Evolutionary conservation across 768 basidiomycete species (phyloP).

Genomic region (Boletus rubescentipes): DNA sequence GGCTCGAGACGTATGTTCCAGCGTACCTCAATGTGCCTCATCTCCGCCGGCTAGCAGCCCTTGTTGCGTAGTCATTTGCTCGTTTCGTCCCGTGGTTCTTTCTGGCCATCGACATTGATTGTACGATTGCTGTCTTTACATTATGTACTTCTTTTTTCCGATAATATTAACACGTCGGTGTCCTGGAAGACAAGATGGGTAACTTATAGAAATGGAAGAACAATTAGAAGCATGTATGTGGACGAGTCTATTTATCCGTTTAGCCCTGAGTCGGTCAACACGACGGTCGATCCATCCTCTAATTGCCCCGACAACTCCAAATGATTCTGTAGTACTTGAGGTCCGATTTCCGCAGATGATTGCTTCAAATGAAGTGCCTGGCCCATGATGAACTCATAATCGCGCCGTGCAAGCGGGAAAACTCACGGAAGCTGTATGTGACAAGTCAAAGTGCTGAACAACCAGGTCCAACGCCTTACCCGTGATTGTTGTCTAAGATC

Average conservation of each 20-base stretch:
- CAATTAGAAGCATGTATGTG: not conserved
- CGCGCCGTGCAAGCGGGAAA: not conserved
- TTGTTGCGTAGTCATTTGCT: constrained; percentile 61
- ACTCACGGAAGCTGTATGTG: constrained; percentile 15
- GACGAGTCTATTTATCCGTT: not conserved
- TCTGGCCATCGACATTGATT: constrained; percentile 1
- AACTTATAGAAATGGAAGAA: not conserved
- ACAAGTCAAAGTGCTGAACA: constrained; percentile 24
- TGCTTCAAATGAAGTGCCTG: constrained; percentile 46
- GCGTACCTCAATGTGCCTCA: constrained; percentile 90
- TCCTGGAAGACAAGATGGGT: not conserved
- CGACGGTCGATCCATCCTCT: constrained; percentile 47
- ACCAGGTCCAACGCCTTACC: constrained; percentile 66
- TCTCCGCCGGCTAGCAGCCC: constrained; percentile 80
- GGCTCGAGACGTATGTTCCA: constrained; percentile 94
- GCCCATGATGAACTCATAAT: constrained; percentile 23
- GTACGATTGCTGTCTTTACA: constrained; percentile 13
- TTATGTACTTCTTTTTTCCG: constrained; percentile 18
- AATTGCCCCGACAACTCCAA: constrained; percentile 47
- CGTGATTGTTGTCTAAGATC: constrained; percentile 46
- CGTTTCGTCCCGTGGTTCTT: not conserved
- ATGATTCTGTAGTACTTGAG: constrained; percentile 46
- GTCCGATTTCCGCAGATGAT: constrained; percentile 24
- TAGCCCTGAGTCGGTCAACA: constrained; percentile 11
- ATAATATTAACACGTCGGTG: constrained; percentile 16